These are phyloP conservation scores for Magnusiomyces ingens DNA, from an alignment of 1,139 yeast genomes.

Conservation along the genomic window DNA sequence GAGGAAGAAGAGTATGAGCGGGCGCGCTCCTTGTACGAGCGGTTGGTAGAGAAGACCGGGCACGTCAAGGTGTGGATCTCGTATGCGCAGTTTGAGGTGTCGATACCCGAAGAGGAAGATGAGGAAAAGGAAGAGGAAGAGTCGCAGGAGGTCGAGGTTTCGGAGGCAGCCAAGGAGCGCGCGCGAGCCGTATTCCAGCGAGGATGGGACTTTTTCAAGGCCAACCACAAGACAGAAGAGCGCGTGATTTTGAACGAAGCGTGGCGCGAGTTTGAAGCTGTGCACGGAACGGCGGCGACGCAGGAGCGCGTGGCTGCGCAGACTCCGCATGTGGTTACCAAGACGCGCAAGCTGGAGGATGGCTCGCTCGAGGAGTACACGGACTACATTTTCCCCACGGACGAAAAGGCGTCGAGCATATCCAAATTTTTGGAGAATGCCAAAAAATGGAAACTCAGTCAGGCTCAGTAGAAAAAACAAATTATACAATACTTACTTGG, in stretches of 20 bases:
- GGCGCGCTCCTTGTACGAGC: conserved; percentile 50
- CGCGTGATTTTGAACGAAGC: conserved; percentile 56
- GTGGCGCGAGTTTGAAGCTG: conserved; percentile 56
- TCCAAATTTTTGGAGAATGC: conserved; percentile 58
- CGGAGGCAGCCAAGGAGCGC: conserved; percentile 45
- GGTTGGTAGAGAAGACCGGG: conserved; percentile 34
- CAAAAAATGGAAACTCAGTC: conserved; percentile 45
- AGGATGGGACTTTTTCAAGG: conserved; percentile 45
- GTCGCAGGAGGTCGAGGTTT: conserved; percentile 43
- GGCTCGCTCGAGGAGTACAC: conserved; percentile 50
- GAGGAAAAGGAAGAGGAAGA: conserved; percentile 30
- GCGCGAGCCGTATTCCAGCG: conserved; percentile 52
- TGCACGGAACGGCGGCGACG: conserved; percentile 48
- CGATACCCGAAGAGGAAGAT: conserved; percentile 42
- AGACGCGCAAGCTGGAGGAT: conserved; percentile 39
- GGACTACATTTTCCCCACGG: conserved; percentile 59
- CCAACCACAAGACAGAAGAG: conserved; percentile 35
- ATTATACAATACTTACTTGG: not conserved
- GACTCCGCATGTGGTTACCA: conserved; percentile 53
- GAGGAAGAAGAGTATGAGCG: conserved; percentile 51
- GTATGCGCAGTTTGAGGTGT: conserved; percentile 64
- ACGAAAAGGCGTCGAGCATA: conserved; percentile 34
- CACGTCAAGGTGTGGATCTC: conserved; percentile 54
- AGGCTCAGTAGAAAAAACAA: conserved; percentile 3
- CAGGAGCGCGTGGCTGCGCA: conserved; percentile 37